Conservation (phyloP, 768 basidiomycete species). For the Lyophyllum decastes region DNA sequence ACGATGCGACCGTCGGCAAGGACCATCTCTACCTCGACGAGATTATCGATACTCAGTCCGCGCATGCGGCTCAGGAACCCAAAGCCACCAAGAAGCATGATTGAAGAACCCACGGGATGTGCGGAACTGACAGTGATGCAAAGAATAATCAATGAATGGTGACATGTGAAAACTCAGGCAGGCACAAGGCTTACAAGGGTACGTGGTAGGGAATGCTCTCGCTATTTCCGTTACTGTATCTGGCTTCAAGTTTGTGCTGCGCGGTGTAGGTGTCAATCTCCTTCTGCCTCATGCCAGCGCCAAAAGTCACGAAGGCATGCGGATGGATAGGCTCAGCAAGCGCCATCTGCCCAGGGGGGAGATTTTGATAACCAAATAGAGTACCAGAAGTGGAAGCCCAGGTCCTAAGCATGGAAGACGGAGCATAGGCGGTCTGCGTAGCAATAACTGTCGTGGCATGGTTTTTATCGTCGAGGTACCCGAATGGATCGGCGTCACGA, state of each 20-base stretch:
- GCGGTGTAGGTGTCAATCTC: slow-evolving; percentile 80
- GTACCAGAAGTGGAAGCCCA: slow-evolving; percentile 30
- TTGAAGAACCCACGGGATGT: slow-evolving; percentile 77
- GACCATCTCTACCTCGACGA: slow-evolving; percentile 92
- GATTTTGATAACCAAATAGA: slow-evolving; percentile 28
- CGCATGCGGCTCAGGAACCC: slow-evolving; percentile 83
- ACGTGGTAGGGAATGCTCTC: slow-evolving; percentile 76
- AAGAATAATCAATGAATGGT: slow-evolving; percentile 8
- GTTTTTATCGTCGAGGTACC: slow-evolving; percentile 49
- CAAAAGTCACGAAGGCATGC: slow-evolving; percentile 83
- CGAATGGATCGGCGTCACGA: slow-evolving; percentile 54
- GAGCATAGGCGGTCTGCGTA: slow-evolving; percentile 31
- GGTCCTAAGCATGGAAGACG: slow-evolving; percentile 36
- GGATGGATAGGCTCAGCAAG: slow-evolving; percentile 63
- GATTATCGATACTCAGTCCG: slow-evolving; percentile 86
- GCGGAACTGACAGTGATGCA: slow-evolving; percentile 52
- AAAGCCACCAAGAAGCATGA: slow-evolving; percentile 87
- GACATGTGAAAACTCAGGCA: neutral
- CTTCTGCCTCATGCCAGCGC: slow-evolving; percentile 84
- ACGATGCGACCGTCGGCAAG: slow-evolving; percentile 88
- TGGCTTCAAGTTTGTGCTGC: slow-evolving; percentile 62
- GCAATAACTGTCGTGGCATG: slow-evolving; percentile 30
- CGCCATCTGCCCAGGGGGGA: slow-evolving; percentile 33
- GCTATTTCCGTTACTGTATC: slow-evolving; percentile 47
- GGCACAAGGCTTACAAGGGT: slow-evolving; percentile 58